Conservation (phyloP, 2,329 filamentous ascomycete species). For the Daldinia eschscholtzii region DNA sequence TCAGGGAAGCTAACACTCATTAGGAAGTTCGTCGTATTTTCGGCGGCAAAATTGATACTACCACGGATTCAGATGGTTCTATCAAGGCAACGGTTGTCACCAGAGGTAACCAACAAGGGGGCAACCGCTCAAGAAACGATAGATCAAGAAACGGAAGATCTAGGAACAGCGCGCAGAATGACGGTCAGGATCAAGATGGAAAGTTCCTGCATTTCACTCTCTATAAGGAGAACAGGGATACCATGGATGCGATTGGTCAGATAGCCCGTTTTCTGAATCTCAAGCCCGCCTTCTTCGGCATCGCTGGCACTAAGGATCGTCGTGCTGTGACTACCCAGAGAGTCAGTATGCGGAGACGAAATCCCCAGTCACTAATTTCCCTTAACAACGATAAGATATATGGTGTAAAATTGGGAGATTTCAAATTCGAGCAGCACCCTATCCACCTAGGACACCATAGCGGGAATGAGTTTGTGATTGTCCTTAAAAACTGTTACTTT, state of each 20-base stretch:
- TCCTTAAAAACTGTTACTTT: constrained; percentile 85
- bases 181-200: constrained; percentile 60
- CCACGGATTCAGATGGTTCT: constrained; percentile 69
- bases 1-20: constrained; percentile 37
- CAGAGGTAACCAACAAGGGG: constrained; percentile 48
- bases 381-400: constrained; percentile 72
- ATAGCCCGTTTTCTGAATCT: constrained; percentile 80
- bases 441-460: constrained; percentile 85
- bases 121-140: constrained; percentile 47
- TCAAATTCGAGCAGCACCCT: constrained; percentile 77
- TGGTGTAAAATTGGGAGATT: constrained; percentile 81
- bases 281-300: constrained; percentile 78
- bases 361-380: constrained; percentile 70
- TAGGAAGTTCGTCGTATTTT: constrained; percentile 82
- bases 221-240: constrained; percentile 97
- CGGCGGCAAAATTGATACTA: constrained; percentile 80
- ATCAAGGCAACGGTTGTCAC: constrained; percentile 68
- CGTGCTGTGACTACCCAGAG: constrained; percentile 88
- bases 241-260: constrained; percentile 88
- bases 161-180: constrained; percentile 45
- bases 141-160: constrained; percentile 43
- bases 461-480: constrained; percentile 95
- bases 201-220: constrained; percentile 91
- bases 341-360: constrained; percentile 71
- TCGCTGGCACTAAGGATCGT: constrained; percentile 90